These are phyloP conservation scores for Lichtheimia hyalospora DNA, from an alignment of 371 early-diverging fungal genomes.

Conservation along the genomic window DNA sequence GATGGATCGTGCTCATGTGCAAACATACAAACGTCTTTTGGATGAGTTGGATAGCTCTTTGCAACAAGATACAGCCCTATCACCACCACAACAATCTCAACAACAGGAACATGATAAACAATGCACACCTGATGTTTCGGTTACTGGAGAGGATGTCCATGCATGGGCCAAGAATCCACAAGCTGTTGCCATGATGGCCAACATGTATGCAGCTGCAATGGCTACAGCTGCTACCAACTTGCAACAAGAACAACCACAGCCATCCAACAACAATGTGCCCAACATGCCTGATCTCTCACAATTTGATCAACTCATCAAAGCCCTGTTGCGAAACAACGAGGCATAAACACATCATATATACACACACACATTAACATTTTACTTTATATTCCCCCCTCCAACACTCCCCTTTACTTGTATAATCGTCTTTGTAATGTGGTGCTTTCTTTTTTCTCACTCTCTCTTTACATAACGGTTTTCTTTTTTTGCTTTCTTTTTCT, in stretches of 20 bases:
- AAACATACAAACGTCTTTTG: slow-evolving; percentile 72
- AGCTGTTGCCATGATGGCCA: slow-evolving; percentile 26
- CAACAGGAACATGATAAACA: neutral
- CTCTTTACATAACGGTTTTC: neutral
- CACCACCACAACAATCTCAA: neutral
- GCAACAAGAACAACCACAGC: slow-evolving; percentile 9
- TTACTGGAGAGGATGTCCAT: slow-evolving; percentile 3
- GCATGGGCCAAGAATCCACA: slow-evolving; percentile 19
- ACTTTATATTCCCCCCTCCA: neutral
- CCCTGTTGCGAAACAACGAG: slow-evolving; percentile 11
- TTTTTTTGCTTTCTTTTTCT: too few relatives aligned
- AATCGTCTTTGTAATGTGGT: neutral
- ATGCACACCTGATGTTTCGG: neutral
- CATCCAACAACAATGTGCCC: slow-evolving; percentile 6
- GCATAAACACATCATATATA: neutral
- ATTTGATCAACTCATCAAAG: slow-evolving; percentile 20
- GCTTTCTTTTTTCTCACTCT: neutral
- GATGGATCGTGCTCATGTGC: slow-evolving; percentile 54
- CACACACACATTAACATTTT: neutral
- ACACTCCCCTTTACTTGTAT: neutral
- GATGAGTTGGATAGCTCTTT: slow-evolving; percentile 56
- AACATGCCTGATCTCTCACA: slow-evolving; percentile 18
- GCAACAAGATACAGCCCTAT: neutral
- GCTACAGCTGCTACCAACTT: slow-evolving; percentile 10
- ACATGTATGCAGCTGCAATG: slow-evolving; percentile 28